phyloP scores from a whole-genome alignment of 202 grass and related monocot species.

The Zizania palustris region DNA sequence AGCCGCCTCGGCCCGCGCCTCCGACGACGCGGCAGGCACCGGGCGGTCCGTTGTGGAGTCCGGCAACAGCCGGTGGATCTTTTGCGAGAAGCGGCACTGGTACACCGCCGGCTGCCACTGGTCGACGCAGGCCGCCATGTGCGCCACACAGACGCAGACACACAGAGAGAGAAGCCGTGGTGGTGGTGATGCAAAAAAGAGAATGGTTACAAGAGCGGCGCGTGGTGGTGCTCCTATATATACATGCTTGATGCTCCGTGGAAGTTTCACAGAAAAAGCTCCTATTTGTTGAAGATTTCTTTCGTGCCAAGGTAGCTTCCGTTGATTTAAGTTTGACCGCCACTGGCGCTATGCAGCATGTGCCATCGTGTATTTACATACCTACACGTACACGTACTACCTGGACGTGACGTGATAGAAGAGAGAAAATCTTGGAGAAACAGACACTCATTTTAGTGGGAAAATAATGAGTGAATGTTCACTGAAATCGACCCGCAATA shows the following conservation, averaged over 20 bases:
- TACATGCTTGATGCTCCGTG: conserved; percentile 34
- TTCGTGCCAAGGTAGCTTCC: conserved; percentile 4
- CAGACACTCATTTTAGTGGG: neutral
- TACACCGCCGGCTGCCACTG: conserved; percentile 52
- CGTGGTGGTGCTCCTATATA: conserved; percentile 48
- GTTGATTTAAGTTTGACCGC: neutral
- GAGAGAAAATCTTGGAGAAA: neutral
- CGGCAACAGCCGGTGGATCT: conserved; percentile 25
- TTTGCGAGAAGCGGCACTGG: conserved; percentile 28
- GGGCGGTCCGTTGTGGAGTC: conserved; percentile 1
- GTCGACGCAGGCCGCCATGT: conserved; percentile 77
- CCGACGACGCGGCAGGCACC: neutral
- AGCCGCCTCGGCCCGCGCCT: neutral
- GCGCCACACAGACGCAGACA: neutral
- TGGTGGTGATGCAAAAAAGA: neutral
- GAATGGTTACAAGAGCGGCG: neutral
- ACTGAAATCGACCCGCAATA: neutral
- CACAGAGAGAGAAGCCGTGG: neutral
- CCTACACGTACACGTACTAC: neutral
- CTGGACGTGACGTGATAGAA: neutral
- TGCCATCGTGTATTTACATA: neutral
- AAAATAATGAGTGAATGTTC: neutral
- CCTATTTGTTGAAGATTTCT: neutral
- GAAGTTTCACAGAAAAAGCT: conserved; percentile 48
- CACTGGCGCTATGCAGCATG: neutral